Conservation (phyloP, 1,284 basidiomycete genomes). For the Papiliotrema fonsecae region DNA sequence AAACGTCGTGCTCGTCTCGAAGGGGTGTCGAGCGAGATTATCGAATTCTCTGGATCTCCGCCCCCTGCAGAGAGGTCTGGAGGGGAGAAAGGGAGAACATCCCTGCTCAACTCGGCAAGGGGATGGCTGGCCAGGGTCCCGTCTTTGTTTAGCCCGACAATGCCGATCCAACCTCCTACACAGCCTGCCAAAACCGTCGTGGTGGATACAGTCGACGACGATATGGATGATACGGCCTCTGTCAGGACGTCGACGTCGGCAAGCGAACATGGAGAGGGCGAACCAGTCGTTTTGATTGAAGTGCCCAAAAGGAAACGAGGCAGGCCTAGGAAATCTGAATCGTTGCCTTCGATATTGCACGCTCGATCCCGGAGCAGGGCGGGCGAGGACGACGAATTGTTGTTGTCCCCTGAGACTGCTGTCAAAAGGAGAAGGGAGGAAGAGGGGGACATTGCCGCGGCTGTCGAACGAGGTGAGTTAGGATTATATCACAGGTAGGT, state of each 20-base stretch:
- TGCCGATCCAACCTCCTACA: not conserved
- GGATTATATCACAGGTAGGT: not conserved
- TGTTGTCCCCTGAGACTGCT: conserved; percentile 27
- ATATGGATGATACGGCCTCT: too few species aligned
- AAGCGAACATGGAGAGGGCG: not conserved
- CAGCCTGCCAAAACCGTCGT: not conserved
- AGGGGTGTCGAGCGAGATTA: not conserved
- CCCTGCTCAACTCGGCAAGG: conserved; percentile 22
- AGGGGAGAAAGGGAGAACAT: too few species aligned
- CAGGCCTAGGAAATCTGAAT: too few species aligned
- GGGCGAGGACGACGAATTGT: conserved; percentile 26
- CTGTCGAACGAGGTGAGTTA: not conserved
- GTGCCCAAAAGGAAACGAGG: too few species aligned
- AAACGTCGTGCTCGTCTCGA: not conserved
- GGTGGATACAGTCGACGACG: not conserved
- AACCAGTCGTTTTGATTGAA: not conserved
- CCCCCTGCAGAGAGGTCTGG: too few species aligned
- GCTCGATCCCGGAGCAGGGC: too few species aligned
- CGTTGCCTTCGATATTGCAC: too few species aligned
- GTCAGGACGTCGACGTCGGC: not conserved
- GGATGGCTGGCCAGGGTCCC: conserved; percentile 25
- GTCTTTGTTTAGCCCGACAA: conserved; percentile 10
- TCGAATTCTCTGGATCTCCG: not conserved
- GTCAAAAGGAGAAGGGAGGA: conserved; percentile 21
- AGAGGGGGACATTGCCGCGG: conserved; percentile 10